Base-by-base conservation (phyloP, 78 protist species). In the Dictyostelium firmibasis region DNA sequence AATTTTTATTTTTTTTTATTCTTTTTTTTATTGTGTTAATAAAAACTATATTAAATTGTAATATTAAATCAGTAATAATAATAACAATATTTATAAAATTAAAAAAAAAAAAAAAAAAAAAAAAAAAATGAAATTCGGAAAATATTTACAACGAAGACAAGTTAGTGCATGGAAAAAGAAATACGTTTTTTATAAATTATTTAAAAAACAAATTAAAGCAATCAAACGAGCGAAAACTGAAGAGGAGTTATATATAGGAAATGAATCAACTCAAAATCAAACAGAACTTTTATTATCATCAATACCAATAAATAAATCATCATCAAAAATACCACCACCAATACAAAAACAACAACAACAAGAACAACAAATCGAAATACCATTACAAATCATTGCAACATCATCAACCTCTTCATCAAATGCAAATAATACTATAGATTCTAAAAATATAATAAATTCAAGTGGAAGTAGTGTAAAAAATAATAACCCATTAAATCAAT, bases 141-240 rank as follows among this genome's bases (percentile, higher is more conserved):
- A 93, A 83, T 85, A 60, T 44, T 76, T 93, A 38, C 82, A 83
- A 27, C 27, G 86, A 33, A 81, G 87, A n/a, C 50, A 60, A 53
- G 88, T 93, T 5, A 60, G 89, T 5, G 92, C 79, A 23, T 93
- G 96, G 96, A 53, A 81, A 43, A 88, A 85, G 60, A 76, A 85
- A 47, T 93, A 93, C 78, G 92, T 93, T 47, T 78, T 57, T 78
- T 93, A 93, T 47, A 93, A 93, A 44, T 23, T 27, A 35, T 83
- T 93, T 74, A 93, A 93, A 84, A 93, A 93, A 74, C 91, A 85
- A 47, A 93, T 93, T 9, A 93, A 93, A 60, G 84, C 96, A 27
- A 92, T 82, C 7, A 82, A 86, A 64, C 7, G 86, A 33, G 74
- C 87, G 5, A 50, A 25, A 27, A 82, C 36, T 3, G 86, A 82